These are phyloP conservation scores for Platanus orientalis DNA, from an alignment of 164 flowering plant species.

Conservation along the genomic window DNA sequence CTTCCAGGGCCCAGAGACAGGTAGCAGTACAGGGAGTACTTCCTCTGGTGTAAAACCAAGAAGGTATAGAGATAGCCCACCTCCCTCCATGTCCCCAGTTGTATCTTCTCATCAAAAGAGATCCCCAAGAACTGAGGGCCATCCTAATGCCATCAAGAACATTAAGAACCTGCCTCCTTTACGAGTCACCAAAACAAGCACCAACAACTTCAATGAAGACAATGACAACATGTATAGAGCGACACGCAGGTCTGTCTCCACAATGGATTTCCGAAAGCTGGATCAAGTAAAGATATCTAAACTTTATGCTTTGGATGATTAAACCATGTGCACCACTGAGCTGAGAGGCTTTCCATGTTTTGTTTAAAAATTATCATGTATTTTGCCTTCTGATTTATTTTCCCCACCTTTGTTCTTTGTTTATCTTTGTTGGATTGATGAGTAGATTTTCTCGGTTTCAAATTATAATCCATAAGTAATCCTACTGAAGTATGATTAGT, in stretches of 20 bases:
- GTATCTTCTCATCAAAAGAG: slow-evolving; percentile 17
- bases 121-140: too few species aligned
- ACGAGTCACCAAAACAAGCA: slow-evolving; percentile 34
- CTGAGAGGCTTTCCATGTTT: too few species aligned
- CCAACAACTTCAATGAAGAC: slow-evolving; percentile 27
- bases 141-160: too few species aligned
- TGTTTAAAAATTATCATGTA: too few species aligned
- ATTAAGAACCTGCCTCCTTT: too few species aligned
- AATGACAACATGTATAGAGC: slow-evolving; percentile 11
- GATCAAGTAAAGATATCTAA: slow-evolving; percentile 30
- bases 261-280: slow-evolving; percentile 39
- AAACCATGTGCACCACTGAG: neutral
- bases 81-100: slow-evolving; percentile 29
- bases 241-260: slow-evolving; percentile 41
- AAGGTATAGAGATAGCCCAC: slow-evolving; percentile 14
- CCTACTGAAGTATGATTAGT: too few species aligned
- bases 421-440: too few species aligned
- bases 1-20: slow-evolving; percentile 28
- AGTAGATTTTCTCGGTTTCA: too few species aligned
- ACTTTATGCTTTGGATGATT: slow-evolving; percentile 27
- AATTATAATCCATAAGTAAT: too few species aligned
- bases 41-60: slow-evolving; percentile 26
- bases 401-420: too few species aligned
- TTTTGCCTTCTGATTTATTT: too few species aligned
- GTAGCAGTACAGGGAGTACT: slow-evolving; percentile 33